Conservation (phyloP, 2,329 filamentous ascomycete species). For the Fusarium luffae region DNA sequence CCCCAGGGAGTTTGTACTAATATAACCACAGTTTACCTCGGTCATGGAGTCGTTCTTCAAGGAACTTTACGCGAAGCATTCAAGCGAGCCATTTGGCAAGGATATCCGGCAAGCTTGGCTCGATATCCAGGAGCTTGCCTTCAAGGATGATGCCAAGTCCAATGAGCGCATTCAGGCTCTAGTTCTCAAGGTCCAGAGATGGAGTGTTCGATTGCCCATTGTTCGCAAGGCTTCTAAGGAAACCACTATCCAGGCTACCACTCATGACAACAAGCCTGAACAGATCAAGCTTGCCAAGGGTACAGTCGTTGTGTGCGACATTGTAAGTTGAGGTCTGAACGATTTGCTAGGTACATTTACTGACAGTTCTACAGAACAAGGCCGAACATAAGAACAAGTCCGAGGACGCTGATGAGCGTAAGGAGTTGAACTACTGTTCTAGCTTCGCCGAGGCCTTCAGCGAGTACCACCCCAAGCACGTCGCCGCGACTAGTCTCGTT, state of each 20-base stretch:
- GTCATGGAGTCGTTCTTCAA: constrained; percentile 8
- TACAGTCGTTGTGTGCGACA: neutral
- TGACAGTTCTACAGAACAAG: neutral
- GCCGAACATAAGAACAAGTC: neutral
- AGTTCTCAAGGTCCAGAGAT: neutral
- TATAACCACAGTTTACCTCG: neutral
- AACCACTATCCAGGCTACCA: neutral
- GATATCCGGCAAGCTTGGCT: neutral
- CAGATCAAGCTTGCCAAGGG: neutral
- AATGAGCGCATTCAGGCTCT: neutral
- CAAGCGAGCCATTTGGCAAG: neutral
- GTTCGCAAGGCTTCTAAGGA: neutral
- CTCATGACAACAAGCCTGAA: neutral
- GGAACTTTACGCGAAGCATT: neutral
- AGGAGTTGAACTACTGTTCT: constrained; percentile 1
- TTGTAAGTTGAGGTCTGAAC: neutral
- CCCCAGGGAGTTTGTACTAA: neutral
- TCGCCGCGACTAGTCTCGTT: constrained; percentile 17
- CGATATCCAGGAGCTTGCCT: neutral
- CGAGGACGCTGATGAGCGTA: neutral
- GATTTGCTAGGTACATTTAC: fast-evolving
- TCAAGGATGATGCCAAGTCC: neutral
- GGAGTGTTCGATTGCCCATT: neutral
- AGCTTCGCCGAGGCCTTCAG: constrained; percentile 38
- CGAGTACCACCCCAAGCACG: constrained; percentile 18